Conservation (phyloP, 768 basidiomycete species). For the Auriculariales sp. region DNA sequence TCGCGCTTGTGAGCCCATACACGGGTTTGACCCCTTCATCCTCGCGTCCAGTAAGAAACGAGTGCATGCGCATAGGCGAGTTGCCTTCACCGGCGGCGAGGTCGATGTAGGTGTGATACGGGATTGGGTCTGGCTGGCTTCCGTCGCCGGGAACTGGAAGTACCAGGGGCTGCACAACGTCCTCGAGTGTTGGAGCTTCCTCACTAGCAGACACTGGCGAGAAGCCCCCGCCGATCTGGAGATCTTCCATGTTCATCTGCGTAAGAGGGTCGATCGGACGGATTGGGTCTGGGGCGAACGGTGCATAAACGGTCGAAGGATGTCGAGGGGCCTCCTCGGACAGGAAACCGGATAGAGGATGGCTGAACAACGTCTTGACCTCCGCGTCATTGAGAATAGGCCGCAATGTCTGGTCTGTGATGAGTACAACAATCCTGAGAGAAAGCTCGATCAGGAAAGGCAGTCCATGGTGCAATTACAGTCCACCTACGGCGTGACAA, state of each 20-base stretch:
- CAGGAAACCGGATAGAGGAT: slow-evolving; percentile 65
- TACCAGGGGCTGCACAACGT: too few relatives aligned
- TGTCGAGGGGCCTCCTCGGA: slow-evolving; percentile 15
- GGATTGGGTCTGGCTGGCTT: too few relatives aligned
- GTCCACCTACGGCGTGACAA: slow-evolving; percentile 69
- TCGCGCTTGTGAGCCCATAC: slow-evolving; percentile 61
- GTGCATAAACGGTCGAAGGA: slow-evolving; percentile 37
- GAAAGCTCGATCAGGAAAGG: background rate
- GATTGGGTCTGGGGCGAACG: slow-evolving; percentile 7
- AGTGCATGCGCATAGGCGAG: slow-evolving; percentile 43
- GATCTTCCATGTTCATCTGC: slow-evolving; percentile 34
- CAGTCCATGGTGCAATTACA: background rate
- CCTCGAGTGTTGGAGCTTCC: slow-evolving; percentile 9
- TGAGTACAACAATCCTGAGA: slow-evolving; percentile 66
- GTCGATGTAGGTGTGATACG: slow-evolving; percentile 56
- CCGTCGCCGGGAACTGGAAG: too few relatives aligned
- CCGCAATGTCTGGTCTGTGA: slow-evolving; percentile 61
- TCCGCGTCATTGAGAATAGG: slow-evolving; percentile 70
- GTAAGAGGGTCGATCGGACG: slow-evolving; percentile 24
- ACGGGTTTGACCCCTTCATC: slow-evolving; percentile 78
- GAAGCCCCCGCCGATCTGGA: background rate
- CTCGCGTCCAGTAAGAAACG: slow-evolving; percentile 78
- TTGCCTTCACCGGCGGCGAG: slow-evolving; percentile 22
- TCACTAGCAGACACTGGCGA: background rate
- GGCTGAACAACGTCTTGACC: slow-evolving; percentile 73